phyloP scores from a whole-genome alignment of 83 land plant species.

The Picea abies region DNA sequence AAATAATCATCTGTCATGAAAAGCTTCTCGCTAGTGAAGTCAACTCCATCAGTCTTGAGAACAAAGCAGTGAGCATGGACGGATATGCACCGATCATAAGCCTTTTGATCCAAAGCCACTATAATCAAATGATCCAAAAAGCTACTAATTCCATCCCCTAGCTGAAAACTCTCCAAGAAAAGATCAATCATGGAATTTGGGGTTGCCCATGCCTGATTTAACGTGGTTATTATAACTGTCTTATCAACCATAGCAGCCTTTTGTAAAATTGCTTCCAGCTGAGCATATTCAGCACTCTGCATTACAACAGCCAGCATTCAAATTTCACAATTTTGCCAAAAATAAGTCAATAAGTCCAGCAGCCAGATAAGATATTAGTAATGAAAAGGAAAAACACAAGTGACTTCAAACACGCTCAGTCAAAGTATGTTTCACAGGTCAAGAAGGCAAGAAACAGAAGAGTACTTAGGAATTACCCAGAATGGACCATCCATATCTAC shows the following conservation, averaged over 20 bases:
- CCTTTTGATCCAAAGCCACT: conserved; percentile 44
- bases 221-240: conserved; percentile 51
- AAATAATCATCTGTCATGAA: conserved; percentile 65
- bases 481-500: no score
- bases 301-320: no score
- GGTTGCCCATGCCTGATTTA: conserved; percentile 63
- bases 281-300: background rate
- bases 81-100: conserved; percentile 56
- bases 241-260: conserved; percentile 45
- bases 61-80: conserved; percentile 44
- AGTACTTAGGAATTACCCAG: no score
- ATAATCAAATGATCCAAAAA: conserved; percentile 50
- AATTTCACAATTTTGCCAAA: no score
- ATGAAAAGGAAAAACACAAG: no score
- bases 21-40: conserved; percentile 55
- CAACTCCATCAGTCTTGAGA: conserved; percentile 47
- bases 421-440: no score
- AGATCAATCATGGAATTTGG: conserved; percentile 60
- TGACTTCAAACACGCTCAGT: no score
- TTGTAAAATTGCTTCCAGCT: background rate
- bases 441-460: no score
- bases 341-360: no score
- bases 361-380: no score
- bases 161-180: conserved; percentile 62
- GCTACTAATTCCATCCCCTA: conserved; percentile 33